Evolutionary conservation across 2,329 filamentous ascomycete species (phyloP).

Genomic region (Colletotrichum higginsianum): DNA sequence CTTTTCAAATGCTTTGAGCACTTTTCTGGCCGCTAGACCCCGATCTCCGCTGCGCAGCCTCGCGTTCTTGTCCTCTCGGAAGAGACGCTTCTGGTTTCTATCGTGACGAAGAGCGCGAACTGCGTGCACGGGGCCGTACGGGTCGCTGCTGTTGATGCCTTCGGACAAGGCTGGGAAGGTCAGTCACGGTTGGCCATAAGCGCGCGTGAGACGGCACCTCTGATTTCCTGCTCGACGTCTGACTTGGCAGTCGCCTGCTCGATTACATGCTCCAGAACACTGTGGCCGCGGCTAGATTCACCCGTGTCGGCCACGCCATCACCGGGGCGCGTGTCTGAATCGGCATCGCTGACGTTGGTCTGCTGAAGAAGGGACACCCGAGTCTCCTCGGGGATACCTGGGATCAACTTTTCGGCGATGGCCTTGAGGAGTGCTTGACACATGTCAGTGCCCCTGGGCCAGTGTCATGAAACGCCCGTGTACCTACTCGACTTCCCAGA

Average conservation of each 20-base stretch:
- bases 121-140: slow-evolving; percentile 71
- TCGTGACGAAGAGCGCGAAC: slow-evolving; percentile 75
- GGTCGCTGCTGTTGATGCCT: slow-evolving; percentile 72
- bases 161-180: slow-evolving; percentile 66
- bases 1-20: slow-evolving; percentile 78
- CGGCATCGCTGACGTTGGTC: slow-evolving; percentile 61
- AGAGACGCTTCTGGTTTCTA: slow-evolving; percentile 74
- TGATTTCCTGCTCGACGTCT: slow-evolving; percentile 72
- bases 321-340: slow-evolving; percentile 43
- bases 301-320: slow-evolving; percentile 26
- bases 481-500: slow-evolving; percentile 83
- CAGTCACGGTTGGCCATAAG: neutral
- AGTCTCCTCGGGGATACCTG: slow-evolving; percentile 78
- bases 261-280: slow-evolving; percentile 78
- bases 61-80: slow-evolving; percentile 81
- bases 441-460: neutral
- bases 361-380: slow-evolving; percentile 80
- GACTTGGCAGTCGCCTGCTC: slow-evolving; percentile 71
- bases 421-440: slow-evolving; percentile 77
- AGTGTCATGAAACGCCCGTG: neutral
- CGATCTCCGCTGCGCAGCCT: slow-evolving; percentile 81
- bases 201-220: slow-evolving; percentile 56
- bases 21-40: slow-evolving; percentile 83
- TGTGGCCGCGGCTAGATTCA: slow-evolving; percentile 43
- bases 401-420: slow-evolving; percentile 83